Base-by-base conservation (phyloP, 805 yeast species). In the Pichia exigua region DNA sequence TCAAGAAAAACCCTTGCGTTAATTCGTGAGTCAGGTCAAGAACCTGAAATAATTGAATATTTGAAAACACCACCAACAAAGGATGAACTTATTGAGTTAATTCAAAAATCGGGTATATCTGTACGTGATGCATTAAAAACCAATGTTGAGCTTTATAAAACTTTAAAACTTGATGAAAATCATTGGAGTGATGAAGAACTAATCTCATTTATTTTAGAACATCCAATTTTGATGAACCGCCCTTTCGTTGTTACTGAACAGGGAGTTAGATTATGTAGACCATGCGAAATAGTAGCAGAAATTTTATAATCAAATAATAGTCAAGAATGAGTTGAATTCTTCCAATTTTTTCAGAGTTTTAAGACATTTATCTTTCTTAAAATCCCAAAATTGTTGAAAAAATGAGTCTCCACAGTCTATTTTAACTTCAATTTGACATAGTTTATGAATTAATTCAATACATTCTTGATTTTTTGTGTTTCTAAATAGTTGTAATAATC, bases 81-180 rank as follows among this genome's bases (percentile, higher is more conserved):
- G 26, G 35, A 48, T 18, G 46, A 42, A 32, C 39, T 48, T 26
- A 24, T 42, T 32, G 28, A 38, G 6, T 22, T 48, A 20, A 48
- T 43, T 15, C 10, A 42, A 17, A 39, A 32, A 20, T 42, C 50
- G 4, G 43, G 43, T 21, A 24, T 48, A 3, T 15, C 46, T n/a
- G 46, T 48, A 15, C 50, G 50, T 48, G 50, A 48, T 12, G 46
- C 27, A 27, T 42, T 48, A 21, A 32, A 46, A 27, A 48, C 22
- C 7, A 47, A 48, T 20, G 50, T 21, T n/a, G 20, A 42, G 26
- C 18, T 27, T n/a, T 42, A 48, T 32, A 39, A 48, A 20, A 48
- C 43, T 28, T 35, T 48, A 13, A 48, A 26, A 18, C 20, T 48
- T 26, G 50, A 43, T 18, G 50, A 48, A 6, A 9, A 10, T 18